phyloP scores from a whole-genome alignment of 257 asterid genomes.

The Jaltomata sinuosa region DNA sequence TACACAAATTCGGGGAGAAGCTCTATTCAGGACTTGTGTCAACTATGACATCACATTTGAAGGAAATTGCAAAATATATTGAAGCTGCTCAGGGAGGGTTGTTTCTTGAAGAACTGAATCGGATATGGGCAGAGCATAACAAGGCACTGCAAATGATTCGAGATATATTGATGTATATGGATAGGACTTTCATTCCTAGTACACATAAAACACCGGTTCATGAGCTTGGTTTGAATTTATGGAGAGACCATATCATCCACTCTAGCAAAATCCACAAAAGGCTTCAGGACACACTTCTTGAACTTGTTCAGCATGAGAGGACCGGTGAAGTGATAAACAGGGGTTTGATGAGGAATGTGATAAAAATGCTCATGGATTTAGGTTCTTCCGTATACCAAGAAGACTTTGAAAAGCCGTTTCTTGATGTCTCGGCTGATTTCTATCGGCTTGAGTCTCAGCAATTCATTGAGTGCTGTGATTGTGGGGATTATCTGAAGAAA shows the following conservation, averaged over 20 bases:
- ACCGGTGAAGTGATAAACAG: conserved; percentile 27
- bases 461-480: conserved; percentile 24
- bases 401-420: conserved; percentile 25
- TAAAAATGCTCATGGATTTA: conserved; percentile 25
- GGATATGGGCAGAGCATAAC: conserved; percentile 25
- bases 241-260: conserved; percentile 27
- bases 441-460: conserved; percentile 20
- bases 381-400: conserved; percentile 20
- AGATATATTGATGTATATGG: conserved; percentile 30
- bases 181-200: conserved; percentile 24
- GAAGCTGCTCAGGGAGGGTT: conserved; percentile 22
- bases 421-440: conserved; percentile 24
- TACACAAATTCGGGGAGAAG: conserved; percentile 28
- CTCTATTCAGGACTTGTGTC: conserved; percentile 28
- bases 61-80: conserved; percentile 18
- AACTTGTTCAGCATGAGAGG: conserved; percentile 17
- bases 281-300: conserved; percentile 23
- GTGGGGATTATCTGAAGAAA: conserved; percentile 26
- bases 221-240: conserved; percentile 25
- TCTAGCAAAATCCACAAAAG: conserved; percentile 20
- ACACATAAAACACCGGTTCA: conserved; percentile 25
- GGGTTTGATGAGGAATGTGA: conserved; percentile 24
- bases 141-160: conserved; percentile 33
- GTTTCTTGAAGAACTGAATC: conserved; percentile 25
- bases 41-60: conserved; percentile 25